phyloP scores from a whole-genome alignment of 306 rosid species.

The Rubus idaeus region DNA sequence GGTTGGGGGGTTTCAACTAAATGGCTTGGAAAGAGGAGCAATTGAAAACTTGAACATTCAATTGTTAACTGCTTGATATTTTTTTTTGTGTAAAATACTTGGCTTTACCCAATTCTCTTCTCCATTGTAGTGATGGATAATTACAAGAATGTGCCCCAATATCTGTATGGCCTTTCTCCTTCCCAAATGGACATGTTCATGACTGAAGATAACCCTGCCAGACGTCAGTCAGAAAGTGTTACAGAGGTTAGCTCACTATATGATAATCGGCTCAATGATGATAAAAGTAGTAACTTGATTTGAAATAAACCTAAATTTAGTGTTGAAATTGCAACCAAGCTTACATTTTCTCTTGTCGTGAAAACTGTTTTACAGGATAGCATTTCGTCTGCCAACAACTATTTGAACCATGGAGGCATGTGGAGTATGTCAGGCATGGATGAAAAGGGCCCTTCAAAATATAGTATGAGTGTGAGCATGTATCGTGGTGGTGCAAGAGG shows the following conservation, averaged over 20 bases:
- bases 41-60: background rate
- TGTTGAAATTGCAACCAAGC: conserved; percentile 5
- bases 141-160: conserved; percentile 67
- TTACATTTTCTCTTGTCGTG: conserved; percentile 17
- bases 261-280: conserved; percentile 15
- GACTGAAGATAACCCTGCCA: conserved; percentile 73
- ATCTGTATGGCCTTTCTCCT: conserved; percentile 81
- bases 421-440: conserved; percentile 56
- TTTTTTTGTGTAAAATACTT: background rate
- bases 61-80: background rate
- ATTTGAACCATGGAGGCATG: conserved; percentile 79
- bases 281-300: conserved; percentile 11
- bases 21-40: background rate
- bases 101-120: conserved; percentile 17
- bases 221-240: conserved; percentile 57
- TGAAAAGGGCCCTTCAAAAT: conserved; percentile 46
- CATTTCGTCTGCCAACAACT: conserved; percentile 74
- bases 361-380: conserved; percentile 52
- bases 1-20: background rate
- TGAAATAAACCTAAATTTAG: conserved; percentile 5
- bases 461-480: conserved; percentile 88
- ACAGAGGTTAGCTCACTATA: conserved; percentile 62
- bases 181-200: conserved; percentile 94
- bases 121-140: conserved; percentile 69
- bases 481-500: conserved; percentile 84